phyloP scores from a whole-genome alignment of 2,329 filamentous ascomycete genomes.

The Apiospora sp. region DNA sequence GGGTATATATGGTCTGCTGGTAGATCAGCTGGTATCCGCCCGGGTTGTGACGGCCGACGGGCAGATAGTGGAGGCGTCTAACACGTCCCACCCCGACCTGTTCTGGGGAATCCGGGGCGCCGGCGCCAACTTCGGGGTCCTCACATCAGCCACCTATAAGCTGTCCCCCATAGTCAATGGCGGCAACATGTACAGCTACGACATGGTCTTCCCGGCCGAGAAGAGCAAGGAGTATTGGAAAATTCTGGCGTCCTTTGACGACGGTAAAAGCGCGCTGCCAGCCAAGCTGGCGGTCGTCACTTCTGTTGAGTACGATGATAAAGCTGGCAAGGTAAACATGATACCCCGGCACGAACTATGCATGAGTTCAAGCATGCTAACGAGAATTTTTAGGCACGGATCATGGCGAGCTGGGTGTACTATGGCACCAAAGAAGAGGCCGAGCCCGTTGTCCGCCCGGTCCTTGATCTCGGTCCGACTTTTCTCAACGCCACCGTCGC shows the following conservation, averaged over 20 bases:
- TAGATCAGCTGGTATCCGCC: slow-evolving; percentile 40
- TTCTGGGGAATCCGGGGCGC: slow-evolving; percentile 39
- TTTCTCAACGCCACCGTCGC: too few relatives aligned
- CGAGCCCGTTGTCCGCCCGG: neutral
- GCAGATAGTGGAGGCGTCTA: slow-evolving; percentile 30
- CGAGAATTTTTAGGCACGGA: too few relatives aligned
- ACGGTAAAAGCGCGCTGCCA: too few relatives aligned
- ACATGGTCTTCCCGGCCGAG: neutral
- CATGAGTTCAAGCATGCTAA: too few relatives aligned
- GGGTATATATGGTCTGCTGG: slow-evolving; percentile 34
- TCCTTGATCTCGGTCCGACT: neutral
- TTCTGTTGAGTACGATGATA: too few relatives aligned
- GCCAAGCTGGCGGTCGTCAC: too few relatives aligned
- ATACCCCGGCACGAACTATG: too few relatives aligned
- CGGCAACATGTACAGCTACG: neutral
- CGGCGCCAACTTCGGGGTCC: slow-evolving; percentile 38
- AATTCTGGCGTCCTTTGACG: too few relatives aligned
- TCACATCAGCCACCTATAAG: slow-evolving; percentile 31
- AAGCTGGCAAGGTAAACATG: too few relatives aligned
- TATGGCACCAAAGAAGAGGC: neutral
- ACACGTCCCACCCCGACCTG: slow-evolving; percentile 30
- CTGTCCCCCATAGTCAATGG: slow-evolving; percentile 26
- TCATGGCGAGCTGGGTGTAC: neutral
- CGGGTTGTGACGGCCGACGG: slow-evolving; percentile 39
- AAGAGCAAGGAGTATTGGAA: neutral